A percentile compares a stretch with the other conserved stretches of the same genome.
These are phyloP conservation scores for Mortierella alpina DNA, from an alignment of 192 early-diverging fungal genomes.

Conservation along the genomic window DNA sequence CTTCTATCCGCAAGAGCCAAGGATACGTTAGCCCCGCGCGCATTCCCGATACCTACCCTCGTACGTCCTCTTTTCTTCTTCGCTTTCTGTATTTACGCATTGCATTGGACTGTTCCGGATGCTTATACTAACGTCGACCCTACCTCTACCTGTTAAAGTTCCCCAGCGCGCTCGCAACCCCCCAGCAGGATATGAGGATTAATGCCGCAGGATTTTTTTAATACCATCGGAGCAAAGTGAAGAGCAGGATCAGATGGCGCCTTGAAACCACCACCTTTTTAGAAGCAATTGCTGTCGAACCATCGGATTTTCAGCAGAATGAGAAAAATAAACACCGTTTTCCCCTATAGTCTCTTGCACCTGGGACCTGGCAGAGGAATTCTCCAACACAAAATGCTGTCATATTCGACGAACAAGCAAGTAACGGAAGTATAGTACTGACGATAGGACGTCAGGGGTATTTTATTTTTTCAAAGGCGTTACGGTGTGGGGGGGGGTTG, in stretches of 20 bases:
- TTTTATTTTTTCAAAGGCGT: no score
- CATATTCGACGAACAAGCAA: no score
- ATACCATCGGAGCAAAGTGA: background rate
- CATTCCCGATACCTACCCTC: slow-evolving; percentile 41
- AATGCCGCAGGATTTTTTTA: background rate
- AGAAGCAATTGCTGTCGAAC: no score
- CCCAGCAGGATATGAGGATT: slow-evolving; percentile 53
- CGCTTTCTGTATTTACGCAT: background rate
- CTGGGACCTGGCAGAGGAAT: no score
- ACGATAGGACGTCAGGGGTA: no score
- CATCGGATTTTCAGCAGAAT: no score
- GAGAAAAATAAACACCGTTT: no score
- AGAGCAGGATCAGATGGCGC: background rate
- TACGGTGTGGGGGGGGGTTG: background rate
- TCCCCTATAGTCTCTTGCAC: no score
- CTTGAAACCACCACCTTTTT: background rate
- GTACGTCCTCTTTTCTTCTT: slow-evolving; percentile 19
- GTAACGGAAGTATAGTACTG: no score
- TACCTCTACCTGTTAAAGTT: slow-evolving; percentile 10
- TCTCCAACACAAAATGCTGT: no score
- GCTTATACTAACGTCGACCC: background rate
- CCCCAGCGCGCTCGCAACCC: slow-evolving; percentile 51
- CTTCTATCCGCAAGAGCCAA: slow-evolving; percentile 38
- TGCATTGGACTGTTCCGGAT: background rate
- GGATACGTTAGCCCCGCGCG: slow-evolving; percentile 46